These are phyloP conservation scores for Stygiomarasmius scandens DNA, from an alignment of 1,284 basidiomycete species.

Conservation along the genomic window DNA sequence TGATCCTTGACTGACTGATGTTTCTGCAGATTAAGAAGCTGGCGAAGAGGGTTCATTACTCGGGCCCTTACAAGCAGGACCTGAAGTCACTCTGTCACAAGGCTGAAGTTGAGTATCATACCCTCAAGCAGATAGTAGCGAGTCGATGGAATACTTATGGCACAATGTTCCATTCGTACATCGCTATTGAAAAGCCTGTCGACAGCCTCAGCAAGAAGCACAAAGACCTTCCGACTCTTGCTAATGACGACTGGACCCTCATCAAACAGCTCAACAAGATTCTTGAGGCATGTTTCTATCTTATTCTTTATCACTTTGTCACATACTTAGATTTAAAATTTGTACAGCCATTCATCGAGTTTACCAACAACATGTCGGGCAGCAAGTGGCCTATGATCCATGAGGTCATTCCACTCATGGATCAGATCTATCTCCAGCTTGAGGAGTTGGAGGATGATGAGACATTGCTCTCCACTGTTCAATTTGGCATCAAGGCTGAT, in stretches of 20 bases:
- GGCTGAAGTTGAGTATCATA: not conserved
- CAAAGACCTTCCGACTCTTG: not conserved
- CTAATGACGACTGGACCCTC: slow-evolving; percentile 6
- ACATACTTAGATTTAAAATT: not conserved
- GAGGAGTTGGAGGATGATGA: slow-evolving; percentile 7
- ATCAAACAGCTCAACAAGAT: not conserved
- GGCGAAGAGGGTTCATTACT: not conserved
- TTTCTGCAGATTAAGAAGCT: not conserved
- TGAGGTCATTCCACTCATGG: slow-evolving; percentile 16
- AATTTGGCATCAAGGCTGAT: slow-evolving; percentile 7
- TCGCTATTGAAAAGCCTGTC: slow-evolving; percentile 7
- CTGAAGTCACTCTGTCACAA: not conserved
- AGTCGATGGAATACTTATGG: slow-evolving; percentile 19
- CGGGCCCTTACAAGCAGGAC: not conserved
- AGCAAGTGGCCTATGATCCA: slow-evolving; percentile 12
- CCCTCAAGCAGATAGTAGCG: slow-evolving; percentile 8
- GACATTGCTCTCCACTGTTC: not conserved
- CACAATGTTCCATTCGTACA: slow-evolving; percentile 6
- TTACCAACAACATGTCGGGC: slow-evolving; percentile 9
- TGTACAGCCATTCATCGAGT: slow-evolving; percentile 4
- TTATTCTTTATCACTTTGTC: no score
- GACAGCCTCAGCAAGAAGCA: not conserved
- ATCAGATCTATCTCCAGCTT: slow-evolving; percentile 8
- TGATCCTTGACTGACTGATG: not conserved
- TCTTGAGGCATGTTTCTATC: no score